Evolutionary conservation across 2,329 filamentous ascomycete species (phyloP).

Genomic region (Bipolaris oryzae): DNA sequence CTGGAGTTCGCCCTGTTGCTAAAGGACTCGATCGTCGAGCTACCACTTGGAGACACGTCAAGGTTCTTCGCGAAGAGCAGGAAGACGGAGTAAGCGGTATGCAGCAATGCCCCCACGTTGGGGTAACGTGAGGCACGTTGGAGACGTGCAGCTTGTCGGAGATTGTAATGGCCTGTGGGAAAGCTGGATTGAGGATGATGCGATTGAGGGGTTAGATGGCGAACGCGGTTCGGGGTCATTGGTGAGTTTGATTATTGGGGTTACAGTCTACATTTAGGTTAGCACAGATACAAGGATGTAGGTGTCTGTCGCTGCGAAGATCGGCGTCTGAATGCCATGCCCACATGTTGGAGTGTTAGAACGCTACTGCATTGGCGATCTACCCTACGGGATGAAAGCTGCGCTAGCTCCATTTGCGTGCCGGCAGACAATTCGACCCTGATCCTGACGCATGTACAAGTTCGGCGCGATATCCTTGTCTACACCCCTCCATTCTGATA

Average conservation of each 20-base stretch:
- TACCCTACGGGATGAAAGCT: background rate
- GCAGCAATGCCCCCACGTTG: background rate
- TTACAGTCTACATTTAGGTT: background rate
- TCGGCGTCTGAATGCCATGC: background rate
- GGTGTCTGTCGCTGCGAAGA: background rate
- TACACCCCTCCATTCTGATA: background rate
- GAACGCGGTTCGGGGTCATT: slow-evolving; percentile 3
- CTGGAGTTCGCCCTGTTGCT: slow-evolving; percentile 31
- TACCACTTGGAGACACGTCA: slow-evolving; percentile 35
- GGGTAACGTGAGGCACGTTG: background rate
- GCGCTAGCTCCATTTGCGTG: background rate
- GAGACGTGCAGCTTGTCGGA: background rate
- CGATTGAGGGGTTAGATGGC: slow-evolving; percentile 18
- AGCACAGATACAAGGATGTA: background rate
- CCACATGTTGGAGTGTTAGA: background rate
- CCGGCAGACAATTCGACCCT: background rate
- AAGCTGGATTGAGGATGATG: slow-evolving; percentile 13
- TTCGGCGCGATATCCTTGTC: slow-evolving; percentile 1
- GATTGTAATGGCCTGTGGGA: background rate
- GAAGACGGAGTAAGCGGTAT: slow-evolving; percentile 12
- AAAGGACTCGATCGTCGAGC: slow-evolving; percentile 34
- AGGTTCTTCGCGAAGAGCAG: slow-evolving; percentile 34
- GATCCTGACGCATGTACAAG: background rate
- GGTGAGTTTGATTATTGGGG: background rate
- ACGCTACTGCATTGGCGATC: background rate